phyloP scores from a whole-genome alignment of 2,329 filamentous ascomycete species.

The Penicillium digitatum region DNA sequence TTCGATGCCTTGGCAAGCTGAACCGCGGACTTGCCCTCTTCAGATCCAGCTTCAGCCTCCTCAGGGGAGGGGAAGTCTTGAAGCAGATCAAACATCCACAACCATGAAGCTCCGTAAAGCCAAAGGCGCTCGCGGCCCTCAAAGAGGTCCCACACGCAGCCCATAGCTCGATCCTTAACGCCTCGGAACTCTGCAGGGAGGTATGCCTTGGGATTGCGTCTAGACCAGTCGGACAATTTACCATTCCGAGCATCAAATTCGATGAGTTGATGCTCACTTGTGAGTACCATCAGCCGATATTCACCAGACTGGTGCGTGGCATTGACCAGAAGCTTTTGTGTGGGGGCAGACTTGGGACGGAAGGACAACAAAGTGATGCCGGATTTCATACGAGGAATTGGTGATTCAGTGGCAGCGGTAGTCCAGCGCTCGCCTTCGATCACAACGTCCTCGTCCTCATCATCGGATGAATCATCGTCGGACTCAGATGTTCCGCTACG shows the following conservation, averaged over 20 bases:
- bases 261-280: conserved; percentile 64
- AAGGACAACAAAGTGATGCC: conserved; percentile 67
- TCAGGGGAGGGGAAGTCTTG: conserved; percentile 57
- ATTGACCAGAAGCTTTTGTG: conserved; percentile 23
- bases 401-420: conserved; percentile 64
- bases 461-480: conserved; percentile 48
- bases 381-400: conserved; percentile 65
- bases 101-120: conserved; percentile 80
- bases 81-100: conserved; percentile 87
- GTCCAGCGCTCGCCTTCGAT: conserved; percentile 67
- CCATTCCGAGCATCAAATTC: conserved; percentile 77
- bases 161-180: conserved; percentile 75
- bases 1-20: conserved; percentile 33
- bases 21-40: conserved; percentile 22
- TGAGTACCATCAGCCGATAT: conserved; percentile 58
- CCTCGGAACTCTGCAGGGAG: conserved; percentile 71
- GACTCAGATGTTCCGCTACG: conserved; percentile 46
- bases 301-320: conserved; percentile 48
- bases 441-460: conserved; percentile 46
- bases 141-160: conserved; percentile 73
- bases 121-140: conserved; percentile 62
- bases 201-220: conserved; percentile 70
- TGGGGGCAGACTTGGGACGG: conserved; percentile 38
- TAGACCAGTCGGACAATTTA: conserved; percentile 77
- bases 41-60: conserved; percentile 23